Evolutionary conservation across 2,329 filamentous ascomycete genomes (phyloP).

Genomic region (Paecilomyces variotii): DNA sequence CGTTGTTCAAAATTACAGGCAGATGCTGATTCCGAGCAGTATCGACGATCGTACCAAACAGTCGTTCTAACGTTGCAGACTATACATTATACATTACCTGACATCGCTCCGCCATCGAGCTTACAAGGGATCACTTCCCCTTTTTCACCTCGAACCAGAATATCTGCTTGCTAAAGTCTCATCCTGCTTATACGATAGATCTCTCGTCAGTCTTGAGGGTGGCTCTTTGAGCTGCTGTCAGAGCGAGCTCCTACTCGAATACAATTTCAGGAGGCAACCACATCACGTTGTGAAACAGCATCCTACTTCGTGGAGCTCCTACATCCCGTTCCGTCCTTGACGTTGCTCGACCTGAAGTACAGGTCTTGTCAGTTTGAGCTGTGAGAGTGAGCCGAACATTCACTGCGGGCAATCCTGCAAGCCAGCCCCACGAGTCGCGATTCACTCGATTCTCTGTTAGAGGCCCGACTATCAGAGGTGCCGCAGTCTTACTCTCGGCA

Average conservation of each 20-base stretch:
- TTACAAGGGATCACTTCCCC: slow-evolving; percentile 3
- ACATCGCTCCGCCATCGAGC: slow-evolving; percentile 1
- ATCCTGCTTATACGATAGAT: background rate
- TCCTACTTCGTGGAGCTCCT: background rate
- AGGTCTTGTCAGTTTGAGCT: background rate
- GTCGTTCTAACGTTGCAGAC: background rate
- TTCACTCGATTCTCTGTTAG: background rate
- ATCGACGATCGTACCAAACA: slow-evolving; percentile 3
- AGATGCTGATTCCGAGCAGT: slow-evolving; percentile 3
- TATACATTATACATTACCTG: background rate
- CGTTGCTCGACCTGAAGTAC: background rate
- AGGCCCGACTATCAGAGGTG: background rate
- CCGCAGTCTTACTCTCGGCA: background rate
- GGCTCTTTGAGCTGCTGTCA: background rate
- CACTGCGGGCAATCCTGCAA: background rate
- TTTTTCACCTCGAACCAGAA: background rate
- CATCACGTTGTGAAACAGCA: background rate
- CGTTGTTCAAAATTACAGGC: background rate
- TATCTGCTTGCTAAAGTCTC: background rate
- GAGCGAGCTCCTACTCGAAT: background rate
- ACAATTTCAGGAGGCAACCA: background rate
- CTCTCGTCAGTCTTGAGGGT: background rate
- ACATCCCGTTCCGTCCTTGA: background rate
- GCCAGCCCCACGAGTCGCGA: background rate
- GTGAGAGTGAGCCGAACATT: background rate